Conservation (phyloP, 2,329 filamentous ascomycete species). For the Fusarium oligoseptatum region DNA sequence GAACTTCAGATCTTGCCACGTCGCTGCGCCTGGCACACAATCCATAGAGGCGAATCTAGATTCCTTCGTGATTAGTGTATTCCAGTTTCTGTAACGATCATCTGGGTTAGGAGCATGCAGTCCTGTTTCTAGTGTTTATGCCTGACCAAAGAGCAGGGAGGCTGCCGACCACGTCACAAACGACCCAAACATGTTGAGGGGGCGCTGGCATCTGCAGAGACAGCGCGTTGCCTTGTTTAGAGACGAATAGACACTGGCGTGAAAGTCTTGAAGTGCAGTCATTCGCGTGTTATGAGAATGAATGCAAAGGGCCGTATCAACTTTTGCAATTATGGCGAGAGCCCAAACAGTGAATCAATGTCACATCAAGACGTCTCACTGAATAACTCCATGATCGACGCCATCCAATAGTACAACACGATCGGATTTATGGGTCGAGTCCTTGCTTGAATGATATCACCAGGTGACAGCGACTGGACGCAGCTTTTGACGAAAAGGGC, state of each 20-base stretch:
- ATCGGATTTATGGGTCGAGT: constrained; percentile 36
- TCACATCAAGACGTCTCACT: background rate
- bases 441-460: constrained; percentile 12
- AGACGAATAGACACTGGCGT: background rate
- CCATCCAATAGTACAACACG: constrained; percentile 40
- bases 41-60: background rate
- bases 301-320: background rate
- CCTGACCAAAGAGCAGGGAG: background rate
- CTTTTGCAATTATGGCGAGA: background rate
- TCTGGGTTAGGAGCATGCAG: background rate
- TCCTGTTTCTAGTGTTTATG: background rate
- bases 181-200: background rate
- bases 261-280: background rate
- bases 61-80: background rate
- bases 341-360: background rate
- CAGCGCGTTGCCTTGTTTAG: background rate
- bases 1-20: background rate
- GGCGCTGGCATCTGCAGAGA: background rate
- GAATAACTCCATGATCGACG: background rate
- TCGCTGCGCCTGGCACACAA: background rate
- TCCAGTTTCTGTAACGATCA: background rate
- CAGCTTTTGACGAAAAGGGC: background rate
- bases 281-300: background rate
- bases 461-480: background rate
- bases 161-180: background rate